Evolutionary conservation across 2,329 filamentous ascomycete genomes (phyloP), one percentile per base, ranked within the genome.

Genomic region (Colletotrichum tamarilloi): DNA sequence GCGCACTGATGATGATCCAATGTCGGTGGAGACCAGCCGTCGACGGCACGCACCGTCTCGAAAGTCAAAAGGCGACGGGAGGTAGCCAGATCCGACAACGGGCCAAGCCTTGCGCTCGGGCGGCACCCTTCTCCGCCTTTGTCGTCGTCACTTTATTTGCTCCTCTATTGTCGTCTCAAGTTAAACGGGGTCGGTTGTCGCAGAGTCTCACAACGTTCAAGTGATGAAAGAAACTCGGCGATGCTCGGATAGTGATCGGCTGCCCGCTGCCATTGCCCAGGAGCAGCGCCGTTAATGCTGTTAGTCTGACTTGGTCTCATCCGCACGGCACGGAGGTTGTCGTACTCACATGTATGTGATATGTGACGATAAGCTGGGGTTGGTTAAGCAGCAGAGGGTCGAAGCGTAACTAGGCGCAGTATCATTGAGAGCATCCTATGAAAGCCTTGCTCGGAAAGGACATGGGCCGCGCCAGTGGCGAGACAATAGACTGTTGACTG

Each of bases 31-130:
- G 58, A 63, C 53, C 65, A 59, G 22, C 69, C 69, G 65, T 64
- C 32, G 65, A 68, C 69, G 69, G 69, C 69, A 72, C 69, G 69
- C 69, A 72, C 69, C 69, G 69, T 72, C 69, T 72, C 69, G 58
- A 72, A 72, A 60, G 60, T 63, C 65, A 64, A 72, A 72, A 63
- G 56, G 38, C 32, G 59, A 72, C 59, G 69, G 65, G 69, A 68
- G 52, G 65, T 46, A 63, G 64, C 58, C 53, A 68, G 69, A 72
- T 68, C 58, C 30, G 28, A 72, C 58, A 55, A 68, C 58, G 69
- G 58, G 46, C 65, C 58, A 68, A 72, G 55, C 58, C 65, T 68
- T 26, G 63, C 57, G 68, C 65, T 58, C 58, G 65, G 52, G 38
- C 58, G 49, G 35, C 30, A 7, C n/a, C 38, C 49, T 58, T 53